Evolutionary conservation across 805 yeast species (phyloP).

Genomic region (Metschnikowia baotianmanensis): DNA sequence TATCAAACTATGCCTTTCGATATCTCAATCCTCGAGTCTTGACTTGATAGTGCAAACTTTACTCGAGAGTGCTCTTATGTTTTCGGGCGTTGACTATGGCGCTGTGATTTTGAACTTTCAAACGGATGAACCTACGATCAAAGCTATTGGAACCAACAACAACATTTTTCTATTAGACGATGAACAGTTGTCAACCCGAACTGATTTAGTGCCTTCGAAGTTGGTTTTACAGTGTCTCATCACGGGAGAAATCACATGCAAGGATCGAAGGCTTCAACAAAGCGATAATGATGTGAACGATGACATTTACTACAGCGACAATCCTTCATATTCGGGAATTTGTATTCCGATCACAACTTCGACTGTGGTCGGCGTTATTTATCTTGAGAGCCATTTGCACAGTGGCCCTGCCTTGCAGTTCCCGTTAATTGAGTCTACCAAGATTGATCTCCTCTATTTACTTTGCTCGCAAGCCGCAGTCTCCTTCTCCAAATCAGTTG

Average conservation of each 20-base stretch:
- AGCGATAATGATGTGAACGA: slow-evolving; percentile 28
- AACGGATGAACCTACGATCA: slow-evolving; percentile 25
- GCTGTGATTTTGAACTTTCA: slow-evolving; percentile 25
- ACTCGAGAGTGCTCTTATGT: slow-evolving; percentile 36
- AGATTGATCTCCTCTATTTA: slow-evolving; percentile 40
- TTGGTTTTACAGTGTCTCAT: slow-evolving; percentile 39
- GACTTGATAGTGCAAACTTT: slow-evolving; percentile 37
- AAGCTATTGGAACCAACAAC: slow-evolving; percentile 29
- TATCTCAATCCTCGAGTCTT: slow-evolving; percentile 45
- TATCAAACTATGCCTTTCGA: slow-evolving; percentile 45
- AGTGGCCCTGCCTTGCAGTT: slow-evolving; percentile 11
- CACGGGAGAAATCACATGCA: slow-evolving; percentile 35
- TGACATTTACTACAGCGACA: slow-evolving; percentile 41
- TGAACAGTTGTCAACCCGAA: slow-evolving; percentile 38
- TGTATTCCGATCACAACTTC: slow-evolving; percentile 47
- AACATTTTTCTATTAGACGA: slow-evolving; percentile 23
- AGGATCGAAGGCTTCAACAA: slow-evolving; percentile 29
- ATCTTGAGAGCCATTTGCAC: slow-evolving; percentile 31
- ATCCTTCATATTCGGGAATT: slow-evolving; percentile 33
- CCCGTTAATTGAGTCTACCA: slow-evolving; percentile 23
- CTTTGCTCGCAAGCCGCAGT: slow-evolving; percentile 54
- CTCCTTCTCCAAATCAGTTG: slow-evolving; percentile 45
- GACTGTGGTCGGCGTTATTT: slow-evolving; percentile 45
- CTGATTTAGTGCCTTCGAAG: slow-evolving; percentile 43
- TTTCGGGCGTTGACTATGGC: slow-evolving; percentile 36